These are phyloP conservation scores for Rubus idaeus DNA, from an alignment of 306 rosid genomes.

Conservation along the genomic window DNA sequence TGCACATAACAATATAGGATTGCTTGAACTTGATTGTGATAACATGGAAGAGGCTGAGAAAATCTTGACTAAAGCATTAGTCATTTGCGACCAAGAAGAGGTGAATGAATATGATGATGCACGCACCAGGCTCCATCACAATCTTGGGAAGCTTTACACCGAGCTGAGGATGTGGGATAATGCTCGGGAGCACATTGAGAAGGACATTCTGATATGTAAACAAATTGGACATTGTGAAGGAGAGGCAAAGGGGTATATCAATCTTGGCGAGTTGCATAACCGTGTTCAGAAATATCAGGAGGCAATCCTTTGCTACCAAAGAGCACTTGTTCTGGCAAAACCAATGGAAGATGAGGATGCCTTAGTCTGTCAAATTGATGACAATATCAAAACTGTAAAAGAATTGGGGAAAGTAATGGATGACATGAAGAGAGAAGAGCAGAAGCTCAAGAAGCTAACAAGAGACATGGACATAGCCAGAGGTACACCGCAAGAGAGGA, in stretches of 20 bases:
- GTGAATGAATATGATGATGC: slow-evolving; percentile 55
- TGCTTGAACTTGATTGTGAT: slow-evolving; percentile 87
- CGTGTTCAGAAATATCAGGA: slow-evolving; percentile 73
- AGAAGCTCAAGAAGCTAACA: slow-evolving; percentile 64
- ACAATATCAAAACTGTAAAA: slow-evolving; percentile 53
- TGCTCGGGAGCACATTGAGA: slow-evolving; percentile 60
- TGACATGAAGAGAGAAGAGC: slow-evolving; percentile 66
- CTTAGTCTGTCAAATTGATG: slow-evolving; percentile 55
- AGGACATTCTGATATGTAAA: slow-evolving; percentile 68
- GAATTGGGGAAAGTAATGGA: slow-evolving; percentile 52
- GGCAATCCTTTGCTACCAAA: slow-evolving; percentile 55
- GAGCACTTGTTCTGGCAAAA: slow-evolving; percentile 58
- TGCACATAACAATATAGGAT: slow-evolving; percentile 79
- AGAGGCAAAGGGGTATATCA: slow-evolving; percentile 87
- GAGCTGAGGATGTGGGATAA: slow-evolving; percentile 75
- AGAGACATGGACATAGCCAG: slow-evolving; percentile 56
- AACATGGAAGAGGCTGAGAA: slow-evolving; percentile 67
- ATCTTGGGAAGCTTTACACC: slow-evolving; percentile 76
- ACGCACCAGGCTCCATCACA: slow-evolving; percentile 88
- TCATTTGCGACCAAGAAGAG: slow-evolving; percentile 85
- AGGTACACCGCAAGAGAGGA: slow-evolving; percentile 66
- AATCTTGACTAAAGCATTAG: slow-evolving; percentile 48
- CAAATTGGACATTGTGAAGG: slow-evolving; percentile 77
- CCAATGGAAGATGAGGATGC: slow-evolving; percentile 82
- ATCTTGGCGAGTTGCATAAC: slow-evolving; percentile 75